Base-by-base conservation (phyloP, 208 protist genomes). In the Trypanosoma melophagium region DNA sequence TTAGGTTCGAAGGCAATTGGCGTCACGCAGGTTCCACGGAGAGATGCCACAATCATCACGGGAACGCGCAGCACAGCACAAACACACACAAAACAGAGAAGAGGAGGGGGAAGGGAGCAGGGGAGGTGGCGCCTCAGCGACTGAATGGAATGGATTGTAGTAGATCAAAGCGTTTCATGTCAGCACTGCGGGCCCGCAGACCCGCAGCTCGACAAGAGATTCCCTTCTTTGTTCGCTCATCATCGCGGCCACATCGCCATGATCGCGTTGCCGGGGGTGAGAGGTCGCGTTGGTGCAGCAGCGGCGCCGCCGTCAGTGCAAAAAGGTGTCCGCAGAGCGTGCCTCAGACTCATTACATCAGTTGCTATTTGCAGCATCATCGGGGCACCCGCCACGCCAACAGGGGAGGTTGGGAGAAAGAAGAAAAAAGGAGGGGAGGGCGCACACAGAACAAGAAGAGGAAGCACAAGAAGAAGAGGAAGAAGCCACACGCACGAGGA, bases 1-100 rank as follows among this genome's bases (percentile, higher is more conserved):
- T 49, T 72, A 66, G 67, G 67, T 72, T 72, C 67, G 67, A 41
- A 60, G 67, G 67, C 67, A 31, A 49, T 64, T 72, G 1, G 55
- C 57, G 67, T 62, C 68, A 74, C 47, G 21, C 24, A 25, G 51
- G 31, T 51, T 74, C 68, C 68, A 65, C 47, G 68, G 68, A 74
- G 68, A 74, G 68, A 22, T 56, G 68, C 68, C 68, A 74, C 60
- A 67, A 50, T 74, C 68, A 67, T 67, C 68, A 74, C 40, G 28
- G 60, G 53, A 24, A 25, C 16, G n/a, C 1, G 38, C 41, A 22
- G 25, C n/a, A n/a, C n/a, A 16, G 13, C 24, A 35, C 12, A 44
- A 38, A 50, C 7, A 41, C 14, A 38, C 22, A n/a, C 2, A 22
- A 31, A 17, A 52, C 3, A 31, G 22, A 53, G 24, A 50, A 25